phyloP scores from a whole-genome alignment of 257 asterid species.

The Buddleja alternifolia region DNA sequence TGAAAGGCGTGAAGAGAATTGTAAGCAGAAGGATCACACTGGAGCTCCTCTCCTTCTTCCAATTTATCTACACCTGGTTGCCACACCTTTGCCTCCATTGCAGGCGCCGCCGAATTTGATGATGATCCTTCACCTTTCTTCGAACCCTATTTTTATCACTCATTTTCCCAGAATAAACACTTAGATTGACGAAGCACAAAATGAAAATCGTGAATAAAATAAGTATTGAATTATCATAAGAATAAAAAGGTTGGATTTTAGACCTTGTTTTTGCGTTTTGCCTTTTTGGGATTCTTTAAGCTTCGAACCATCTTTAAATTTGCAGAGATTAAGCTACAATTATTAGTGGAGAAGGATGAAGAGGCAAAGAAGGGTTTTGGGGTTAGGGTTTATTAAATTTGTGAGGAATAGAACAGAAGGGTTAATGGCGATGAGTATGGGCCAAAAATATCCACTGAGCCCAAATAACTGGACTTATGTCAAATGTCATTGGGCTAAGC shows the following conservation, averaged over 20 bases:
- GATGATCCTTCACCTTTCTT: conserved; percentile 72
- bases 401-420: neutral
- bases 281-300: conserved; percentile 68
- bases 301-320: conserved; percentile 65
- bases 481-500: no score
- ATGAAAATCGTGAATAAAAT: neutral
- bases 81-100: conserved; percentile 74
- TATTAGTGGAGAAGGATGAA: neutral
- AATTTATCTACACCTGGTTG: conserved; percentile 85
- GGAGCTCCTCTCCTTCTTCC: conserved; percentile 95
- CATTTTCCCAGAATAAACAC: neutral
- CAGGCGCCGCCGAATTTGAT: conserved; percentile 45
- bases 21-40: conserved; percentile 88
- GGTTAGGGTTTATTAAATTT: conserved; percentile 39
- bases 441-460: no score
- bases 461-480: no score
- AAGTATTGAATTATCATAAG: neutral
- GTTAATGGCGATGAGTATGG: no score
- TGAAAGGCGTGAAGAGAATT: conserved; percentile 83
- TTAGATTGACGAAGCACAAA: neutral
- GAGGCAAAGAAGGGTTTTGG: conserved; percentile 31
- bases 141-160: conserved; percentile 35
- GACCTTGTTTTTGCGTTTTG: conserved; percentile 78
- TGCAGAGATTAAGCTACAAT: neutral
- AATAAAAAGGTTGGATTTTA: neutral